Conservation (phyloP, 2,329 filamentous ascomycete genomes). For the Fusarium praegraminearum region DNA sequence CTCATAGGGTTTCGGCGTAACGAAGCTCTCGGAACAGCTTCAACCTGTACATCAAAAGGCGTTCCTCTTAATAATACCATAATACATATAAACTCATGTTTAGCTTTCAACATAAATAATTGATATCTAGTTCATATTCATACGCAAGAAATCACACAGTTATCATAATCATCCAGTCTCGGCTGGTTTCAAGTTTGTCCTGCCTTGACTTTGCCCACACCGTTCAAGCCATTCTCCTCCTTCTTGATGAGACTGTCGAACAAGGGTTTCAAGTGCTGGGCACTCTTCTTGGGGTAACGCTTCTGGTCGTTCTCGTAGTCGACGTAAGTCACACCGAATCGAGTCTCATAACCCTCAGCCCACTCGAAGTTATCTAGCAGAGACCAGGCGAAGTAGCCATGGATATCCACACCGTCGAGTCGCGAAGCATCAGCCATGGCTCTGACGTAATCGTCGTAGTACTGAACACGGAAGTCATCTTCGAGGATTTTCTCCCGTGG, state of each 20-base stretch:
- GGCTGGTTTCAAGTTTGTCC: slow-evolving; percentile 18
- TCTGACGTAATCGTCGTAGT: slow-evolving; percentile 81
- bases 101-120: not conserved
- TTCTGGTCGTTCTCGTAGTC: slow-evolving; percentile 85
- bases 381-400: slow-evolving; percentile 87
- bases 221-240: slow-evolving; percentile 49
- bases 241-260: slow-evolving; percentile 79
- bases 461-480: slow-evolving; percentile 84
- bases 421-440: slow-evolving; percentile 80
- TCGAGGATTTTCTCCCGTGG: slow-evolving; percentile 76
- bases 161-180: slow-evolving; percentile 13
- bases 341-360: slow-evolving; percentile 90
- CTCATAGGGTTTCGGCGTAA: not conserved
- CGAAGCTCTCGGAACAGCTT: not conserved
- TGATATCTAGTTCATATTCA: slow-evolving; percentile 4
- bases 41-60: not conserved
- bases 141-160: slow-evolving; percentile 4
- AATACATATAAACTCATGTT: not conserved
- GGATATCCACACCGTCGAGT: slow-evolving; percentile 81
- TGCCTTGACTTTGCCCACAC: slow-evolving; percentile 25
- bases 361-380: slow-evolving; percentile 93
- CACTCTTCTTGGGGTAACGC: slow-evolving; percentile 86
- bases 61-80: not conserved
- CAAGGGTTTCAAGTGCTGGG: slow-evolving; percentile 74
- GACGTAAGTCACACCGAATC: slow-evolving; percentile 86